These are phyloP conservation scores for Chlorella sp. DNA, from an alignment of 139 green algal species.

Conservation along the genomic window DNA sequence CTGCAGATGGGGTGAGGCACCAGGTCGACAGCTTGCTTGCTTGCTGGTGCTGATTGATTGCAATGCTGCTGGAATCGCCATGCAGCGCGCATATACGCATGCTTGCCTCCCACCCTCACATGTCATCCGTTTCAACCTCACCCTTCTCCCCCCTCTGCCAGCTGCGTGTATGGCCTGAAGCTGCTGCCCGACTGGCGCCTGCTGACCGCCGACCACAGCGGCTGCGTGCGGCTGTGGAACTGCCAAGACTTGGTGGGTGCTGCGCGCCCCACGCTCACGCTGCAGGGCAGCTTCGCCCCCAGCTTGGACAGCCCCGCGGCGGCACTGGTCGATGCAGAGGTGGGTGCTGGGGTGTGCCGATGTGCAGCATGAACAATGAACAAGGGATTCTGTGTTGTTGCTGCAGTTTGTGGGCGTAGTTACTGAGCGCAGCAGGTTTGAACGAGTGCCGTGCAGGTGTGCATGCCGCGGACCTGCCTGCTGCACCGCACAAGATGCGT, in stretches of 20 bases:
- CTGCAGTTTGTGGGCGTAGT: background rate
- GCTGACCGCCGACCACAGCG: conserved; percentile 7
- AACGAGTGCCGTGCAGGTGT: background rate
- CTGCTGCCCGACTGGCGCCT: conserved; percentile 1
- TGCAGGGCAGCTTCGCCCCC: background rate
- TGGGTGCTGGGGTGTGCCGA: background rate
- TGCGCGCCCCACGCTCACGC: background rate
- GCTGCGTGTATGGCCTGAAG: conserved; percentile 5
- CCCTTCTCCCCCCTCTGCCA: background rate
- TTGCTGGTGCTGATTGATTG: too few species aligned
- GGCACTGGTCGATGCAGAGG: background rate
- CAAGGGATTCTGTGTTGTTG: too few species aligned
- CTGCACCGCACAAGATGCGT: background rate
- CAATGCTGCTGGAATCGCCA: too few species aligned
- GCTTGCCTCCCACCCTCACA: too few species aligned
- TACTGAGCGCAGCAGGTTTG: background rate
- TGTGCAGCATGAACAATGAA: too few species aligned
- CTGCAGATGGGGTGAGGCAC: conserved; percentile 23
- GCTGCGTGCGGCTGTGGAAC: conserved; percentile 22
- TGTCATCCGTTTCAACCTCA: background rate
- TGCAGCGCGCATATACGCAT: too few species aligned
- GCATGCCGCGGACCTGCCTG: background rate
- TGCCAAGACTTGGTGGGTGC: background rate
- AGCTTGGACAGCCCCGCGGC: conserved; percentile 2
- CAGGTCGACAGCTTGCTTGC: too few species aligned